Base-by-base conservation (phyloP, 2,329 filamentous ascomycete species). In the Tolypocladium endophyticum region DNA sequence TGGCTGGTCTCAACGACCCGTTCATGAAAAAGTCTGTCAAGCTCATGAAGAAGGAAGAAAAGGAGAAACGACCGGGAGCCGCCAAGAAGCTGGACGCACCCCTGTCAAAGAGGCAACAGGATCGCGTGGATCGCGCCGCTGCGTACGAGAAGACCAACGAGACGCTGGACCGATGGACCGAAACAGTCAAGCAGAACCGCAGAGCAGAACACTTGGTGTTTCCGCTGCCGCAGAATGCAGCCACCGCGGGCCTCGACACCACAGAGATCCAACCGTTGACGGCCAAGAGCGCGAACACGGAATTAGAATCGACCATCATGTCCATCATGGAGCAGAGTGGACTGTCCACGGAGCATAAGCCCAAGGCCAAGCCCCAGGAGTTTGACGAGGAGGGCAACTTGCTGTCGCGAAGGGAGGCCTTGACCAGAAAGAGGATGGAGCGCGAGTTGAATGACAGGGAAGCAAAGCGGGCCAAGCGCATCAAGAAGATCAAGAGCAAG, bases 401-500 rank as follows among this genome's bases (percentile, higher is more conserved):
- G 63, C 74, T 93, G 58, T 88, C 87, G 1, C 79, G 87, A 55
- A 87, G 86, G 69, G 87, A 87, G 55, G 81, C 90, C 30, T 81
- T 87, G 59, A 85, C 87, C 55, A 86, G 92, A 69, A 82, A 93
- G 60, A 87, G 94, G 16, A 87, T 86, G 71, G 86, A 90, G 63
- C 83, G 94, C 65, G 93, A 97, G 68, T 76, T 96, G 9, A 82
- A 93, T 64, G 96, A 95, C 67, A 84, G 92, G 14, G 93, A 97
- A 74, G 88, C 95, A 69, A 87, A 92, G 52, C 88, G 92, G 60
- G 85, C 92, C 9, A 95, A 92, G 75, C 87, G 94, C 30, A 91
- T 99, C 75, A 96, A 97, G 77, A 97, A 97, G 79, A 99, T 99
- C 77, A 99, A 99, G 81, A 95, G 90, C 71, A 99, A 97, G 73